Conservation (phyloP, 768 basidiomycete species). For the Boletellus ananas region DNA sequence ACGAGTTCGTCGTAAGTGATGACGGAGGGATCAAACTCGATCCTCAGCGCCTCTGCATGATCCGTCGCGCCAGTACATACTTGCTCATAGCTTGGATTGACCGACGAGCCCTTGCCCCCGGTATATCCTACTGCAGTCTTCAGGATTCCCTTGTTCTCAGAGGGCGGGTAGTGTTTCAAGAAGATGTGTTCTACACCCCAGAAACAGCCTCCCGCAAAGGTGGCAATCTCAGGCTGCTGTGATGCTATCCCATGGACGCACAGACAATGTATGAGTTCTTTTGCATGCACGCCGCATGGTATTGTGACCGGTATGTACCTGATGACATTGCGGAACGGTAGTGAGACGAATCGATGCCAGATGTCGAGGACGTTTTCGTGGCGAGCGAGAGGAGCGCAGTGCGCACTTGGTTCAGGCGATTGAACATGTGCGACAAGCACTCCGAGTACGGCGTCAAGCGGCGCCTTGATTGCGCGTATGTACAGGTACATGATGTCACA, state of each 20-base stretch:
- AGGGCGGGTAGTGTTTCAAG: constrained; percentile 69
- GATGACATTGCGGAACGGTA: constrained; percentile 41
- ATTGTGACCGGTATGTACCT: constrained; percentile 6
- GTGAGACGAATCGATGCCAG: constrained; percentile 34
- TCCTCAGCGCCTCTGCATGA: constrained; percentile 84
- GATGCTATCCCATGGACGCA: constrained; percentile 35
- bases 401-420: constrained; percentile 21
- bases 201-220: constrained; percentile 63
- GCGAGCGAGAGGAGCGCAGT: constrained; percentile 21
- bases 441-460: not conserved
- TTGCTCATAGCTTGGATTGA: constrained; percentile 61
- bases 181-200: constrained; percentile 89
- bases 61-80: constrained; percentile 81
- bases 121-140: constrained; percentile 79
- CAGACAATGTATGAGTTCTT: constrained; percentile 1
- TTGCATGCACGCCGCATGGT: not conserved
- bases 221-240: constrained; percentile 42
- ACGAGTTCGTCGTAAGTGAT: constrained; percentile 85
- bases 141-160: constrained; percentile 69
- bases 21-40: constrained; percentile 78
- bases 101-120: constrained; percentile 54
- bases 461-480: no score
- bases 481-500: no score
- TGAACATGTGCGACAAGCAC: constrained; percentile 18
- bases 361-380: constrained; percentile 13